phyloP scores from a whole-genome alignment of 2,329 filamentous ascomycete species.

The Lasiodiplodia sp. region DNA sequence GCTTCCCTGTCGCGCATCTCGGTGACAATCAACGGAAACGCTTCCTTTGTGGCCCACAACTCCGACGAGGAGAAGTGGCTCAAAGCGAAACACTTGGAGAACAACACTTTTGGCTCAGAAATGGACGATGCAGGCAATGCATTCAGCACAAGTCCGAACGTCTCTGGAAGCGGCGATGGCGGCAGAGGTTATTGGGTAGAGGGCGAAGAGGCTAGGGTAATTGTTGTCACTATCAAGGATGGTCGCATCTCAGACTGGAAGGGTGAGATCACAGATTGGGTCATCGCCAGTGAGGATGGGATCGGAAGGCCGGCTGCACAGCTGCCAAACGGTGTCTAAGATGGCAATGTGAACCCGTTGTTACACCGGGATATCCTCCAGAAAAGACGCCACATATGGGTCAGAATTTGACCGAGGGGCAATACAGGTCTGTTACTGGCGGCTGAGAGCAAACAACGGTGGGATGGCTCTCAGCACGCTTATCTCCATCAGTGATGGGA shows the following conservation, averaged over 20 bases:
- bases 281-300: constrained; percentile 33
- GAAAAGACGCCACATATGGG: background rate
- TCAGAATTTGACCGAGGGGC: background rate
- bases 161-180: constrained; percentile 51
- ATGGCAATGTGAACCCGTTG: background rate
- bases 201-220: constrained; percentile 83
- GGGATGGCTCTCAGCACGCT: background rate
- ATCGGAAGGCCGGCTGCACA: background rate
- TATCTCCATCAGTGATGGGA: background rate
- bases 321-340: constrained; percentile 24
- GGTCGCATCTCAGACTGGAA: constrained; percentile 95
- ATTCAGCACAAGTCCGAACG: constrained; percentile 43
- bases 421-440: constrained; percentile 4
- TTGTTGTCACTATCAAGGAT: constrained; percentile 83
- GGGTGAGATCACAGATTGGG: constrained; percentile 87
- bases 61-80: constrained; percentile 87
- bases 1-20: constrained; percentile 87
- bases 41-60: constrained; percentile 73
- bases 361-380: background rate
- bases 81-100: constrained; percentile 82
- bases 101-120: constrained; percentile 81
- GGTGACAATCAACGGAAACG: constrained; percentile 91
- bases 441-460: background rate
- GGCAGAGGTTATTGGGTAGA: constrained; percentile 74
- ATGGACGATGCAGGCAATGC: constrained; percentile 31